Evolutionary conservation across 1,139 yeast genomes (phyloP).

Genomic region (Wickerhamomyces sp.): DNA sequence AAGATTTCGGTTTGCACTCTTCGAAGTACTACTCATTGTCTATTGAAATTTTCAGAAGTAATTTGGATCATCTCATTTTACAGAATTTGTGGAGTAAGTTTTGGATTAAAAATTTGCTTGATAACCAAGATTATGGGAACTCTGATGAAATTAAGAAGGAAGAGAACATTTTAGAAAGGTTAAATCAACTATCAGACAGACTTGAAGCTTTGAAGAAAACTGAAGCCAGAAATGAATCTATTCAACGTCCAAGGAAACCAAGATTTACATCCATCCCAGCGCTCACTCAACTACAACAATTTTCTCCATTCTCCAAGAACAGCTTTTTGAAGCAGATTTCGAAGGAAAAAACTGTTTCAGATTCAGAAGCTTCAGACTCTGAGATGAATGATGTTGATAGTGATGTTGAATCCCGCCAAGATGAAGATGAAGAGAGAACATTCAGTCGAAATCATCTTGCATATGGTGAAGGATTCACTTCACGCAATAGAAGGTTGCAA

Average conservation of each 20-base stretch:
- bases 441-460: no score
- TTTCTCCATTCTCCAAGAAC: conserved; percentile 21
- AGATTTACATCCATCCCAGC: neutral
- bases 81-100: conserved; percentile 44
- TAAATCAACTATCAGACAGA: conserved; percentile 14
- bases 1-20: conserved; percentile 69
- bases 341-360: conserved; percentile 6
- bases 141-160: conserved; percentile 27
- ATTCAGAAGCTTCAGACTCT: conserved; percentile 21
- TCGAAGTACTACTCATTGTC: conserved; percentile 67
- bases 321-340: conserved; percentile 13
- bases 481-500: neutral
- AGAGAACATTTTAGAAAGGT: conserved; percentile 27
- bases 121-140: conserved; percentile 9
- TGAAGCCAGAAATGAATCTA: neutral
- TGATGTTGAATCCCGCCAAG: conserved; percentile 17
- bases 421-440: conserved; percentile 6
- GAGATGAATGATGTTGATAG: conserved; percentile 22
- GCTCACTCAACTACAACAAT: conserved; percentile 3
- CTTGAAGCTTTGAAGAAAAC: conserved; percentile 4
- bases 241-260: conserved; percentile 1
- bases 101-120: conserved; percentile 40
- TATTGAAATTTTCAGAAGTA: conserved; percentile 56
- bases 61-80: conserved; percentile 44
- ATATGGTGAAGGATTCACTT: no score